Evolutionary conservation across 139 green algal species (phyloP).

Genomic region (Desmodesmus armatus): DNA sequence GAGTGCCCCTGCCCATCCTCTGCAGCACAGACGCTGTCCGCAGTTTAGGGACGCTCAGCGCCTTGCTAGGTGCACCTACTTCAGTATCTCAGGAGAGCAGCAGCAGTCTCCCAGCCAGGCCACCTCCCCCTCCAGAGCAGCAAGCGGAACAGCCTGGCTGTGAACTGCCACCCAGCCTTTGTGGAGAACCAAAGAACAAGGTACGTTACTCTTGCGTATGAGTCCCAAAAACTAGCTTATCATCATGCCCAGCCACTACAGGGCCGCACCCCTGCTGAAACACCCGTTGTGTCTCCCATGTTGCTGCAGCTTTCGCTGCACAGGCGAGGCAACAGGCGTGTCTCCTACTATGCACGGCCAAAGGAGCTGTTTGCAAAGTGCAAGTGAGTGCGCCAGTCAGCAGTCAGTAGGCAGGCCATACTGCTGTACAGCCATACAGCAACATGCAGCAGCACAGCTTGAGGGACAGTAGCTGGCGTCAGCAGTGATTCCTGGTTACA

Average conservation of each 20-base stretch:
- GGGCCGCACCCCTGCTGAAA: too few species aligned
- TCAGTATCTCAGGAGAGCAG: not conserved
- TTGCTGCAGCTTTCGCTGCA: constrained; percentile 35
- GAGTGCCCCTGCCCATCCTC: not conserved
- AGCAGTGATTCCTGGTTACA: not conserved
- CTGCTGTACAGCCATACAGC: not conserved
- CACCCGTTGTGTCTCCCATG: not conserved
- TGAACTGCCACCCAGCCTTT: constrained; percentile 1
- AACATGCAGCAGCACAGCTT: not conserved
- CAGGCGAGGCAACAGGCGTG: constrained; percentile 39
- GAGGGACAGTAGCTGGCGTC: not conserved
- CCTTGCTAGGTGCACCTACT: not conserved
- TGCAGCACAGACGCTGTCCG: not conserved
- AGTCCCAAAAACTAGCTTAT: not conserved
- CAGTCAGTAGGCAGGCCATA: not conserved
- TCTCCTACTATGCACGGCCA: constrained; percentile 31
- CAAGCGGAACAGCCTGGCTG: not conserved
- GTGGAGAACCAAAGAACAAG: constrained; percentile 43
- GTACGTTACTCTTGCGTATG: not conserved
- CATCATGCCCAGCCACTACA: not conserved
- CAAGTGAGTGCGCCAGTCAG: constrained; percentile 14
- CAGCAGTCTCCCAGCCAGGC: not conserved
- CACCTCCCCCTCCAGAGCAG: not conserved
- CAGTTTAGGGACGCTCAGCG: not conserved
- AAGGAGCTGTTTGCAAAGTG: constrained; percentile 25